Percentiles rank a stretch among this genome's conserved stretches.
Conservation (phyloP, 345 rosid genomes). For the Boechera divaricarpa region DNA sequence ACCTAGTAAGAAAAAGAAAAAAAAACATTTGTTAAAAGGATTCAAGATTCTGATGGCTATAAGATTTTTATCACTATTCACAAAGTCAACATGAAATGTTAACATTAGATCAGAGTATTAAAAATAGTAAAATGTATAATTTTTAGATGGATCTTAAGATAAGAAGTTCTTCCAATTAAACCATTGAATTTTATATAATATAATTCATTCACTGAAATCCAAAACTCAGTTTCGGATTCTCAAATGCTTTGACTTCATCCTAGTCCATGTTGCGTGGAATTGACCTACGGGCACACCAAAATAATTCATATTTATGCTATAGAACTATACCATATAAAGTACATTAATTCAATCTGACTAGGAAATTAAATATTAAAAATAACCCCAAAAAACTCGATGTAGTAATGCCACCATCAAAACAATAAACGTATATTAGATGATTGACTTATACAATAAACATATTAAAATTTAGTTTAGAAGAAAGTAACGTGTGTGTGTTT, state of each 20-base stretch:
- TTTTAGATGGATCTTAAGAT: neutral
- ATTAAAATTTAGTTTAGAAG: neutral
- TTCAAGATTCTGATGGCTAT: neutral
- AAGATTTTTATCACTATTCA: neutral
- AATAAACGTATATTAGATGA: neutral
- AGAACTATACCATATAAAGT: neutral
- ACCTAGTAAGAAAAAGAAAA: neutral
- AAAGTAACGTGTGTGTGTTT: constrained; percentile 10
- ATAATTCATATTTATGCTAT: neutral
- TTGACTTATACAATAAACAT: neutral
- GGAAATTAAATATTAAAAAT: neutral
- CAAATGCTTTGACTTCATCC: neutral
- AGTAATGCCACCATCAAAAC: neutral
- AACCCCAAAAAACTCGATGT: neutral
- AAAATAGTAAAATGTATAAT: neutral
- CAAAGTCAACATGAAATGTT: constrained; percentile 14
- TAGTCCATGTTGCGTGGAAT: neutral
- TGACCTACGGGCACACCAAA: neutral
- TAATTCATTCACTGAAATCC: neutral
- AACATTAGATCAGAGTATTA: neutral
- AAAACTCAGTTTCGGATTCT: neutral
- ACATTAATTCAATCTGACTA: neutral
- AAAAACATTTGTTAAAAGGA: neutral
- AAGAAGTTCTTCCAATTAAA: neutral
- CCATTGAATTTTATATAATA: neutral